Evolutionary conservation across 2,329 filamentous ascomycete genomes (phyloP), one percentile per base, ranked within the genome.

Genomic region (Furcasterigmium sp.): DNA sequence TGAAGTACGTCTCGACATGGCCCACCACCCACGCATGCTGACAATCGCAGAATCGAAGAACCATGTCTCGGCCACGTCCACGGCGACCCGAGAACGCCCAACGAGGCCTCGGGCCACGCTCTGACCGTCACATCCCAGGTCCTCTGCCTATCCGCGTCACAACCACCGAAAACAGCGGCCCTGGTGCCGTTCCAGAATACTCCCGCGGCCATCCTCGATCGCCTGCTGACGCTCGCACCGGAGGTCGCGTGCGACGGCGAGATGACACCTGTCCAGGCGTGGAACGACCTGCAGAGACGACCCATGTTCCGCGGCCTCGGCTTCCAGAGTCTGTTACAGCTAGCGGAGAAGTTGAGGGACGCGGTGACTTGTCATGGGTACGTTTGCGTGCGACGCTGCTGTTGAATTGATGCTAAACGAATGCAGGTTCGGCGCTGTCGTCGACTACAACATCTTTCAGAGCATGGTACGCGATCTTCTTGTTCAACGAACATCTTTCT

Each of bases 261-360:
- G 44, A 52, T 68, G 38, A 68, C 65, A 4, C 64, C 64, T 1
- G 54, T 65, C 8, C 63, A 68, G 42, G 62, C 61, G 2, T 68
- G 65, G 65, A 54, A 59, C 36, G 45, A 53, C 18, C 55, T 69
- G 17, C 58, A 59, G 6, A 40, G 45, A 5, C 57, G 59, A 40
- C 61, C 62, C 0, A 49, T 55, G 1, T 66, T 67, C 23, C 49
- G 53, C 3, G 51, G 47, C 1, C 44, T 67, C 4, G 55, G 61
- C 32, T 39, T 57, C 11, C 46, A 54, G 9, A 47, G 45, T 6
- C 44, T 68, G 6, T 45, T 51, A 9, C 45, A 30, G 1, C 46
- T 69, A 18, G 55, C 55, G 20, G 46, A 53, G 17, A 51, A 37
- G 3, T 42, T 68, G 26, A 39, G 56, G 7, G 53, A 58, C 3